Conservation (phyloP, 306 rosid genomes). For the Castanospermum australe region DNA sequence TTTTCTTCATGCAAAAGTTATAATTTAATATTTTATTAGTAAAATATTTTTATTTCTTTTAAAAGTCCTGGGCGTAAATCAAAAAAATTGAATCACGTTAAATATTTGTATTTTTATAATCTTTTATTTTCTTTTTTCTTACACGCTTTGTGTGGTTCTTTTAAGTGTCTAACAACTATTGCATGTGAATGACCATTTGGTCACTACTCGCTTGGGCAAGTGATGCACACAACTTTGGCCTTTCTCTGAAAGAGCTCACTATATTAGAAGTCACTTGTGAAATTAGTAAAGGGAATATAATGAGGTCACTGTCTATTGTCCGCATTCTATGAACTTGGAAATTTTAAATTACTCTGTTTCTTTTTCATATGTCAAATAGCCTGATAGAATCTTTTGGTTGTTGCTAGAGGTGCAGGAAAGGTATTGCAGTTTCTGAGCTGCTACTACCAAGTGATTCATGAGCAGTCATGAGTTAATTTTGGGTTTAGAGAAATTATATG, state of each 20-base stretch:
- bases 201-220: too few species aligned
- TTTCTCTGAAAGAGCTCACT: not conserved
- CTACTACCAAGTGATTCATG: not conserved
- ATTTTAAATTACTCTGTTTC: not conserved
- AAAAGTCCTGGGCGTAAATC: too few species aligned
- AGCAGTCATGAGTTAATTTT: not conserved
- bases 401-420: not conserved
- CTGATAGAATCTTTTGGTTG: not conserved
- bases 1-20: too few species aligned
- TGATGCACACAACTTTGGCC: not conserved
- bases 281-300: not conserved
- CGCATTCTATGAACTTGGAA: too few species aligned
- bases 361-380: not conserved
- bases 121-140: too few species aligned
- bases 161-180: too few species aligned
- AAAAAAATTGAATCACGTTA: too few species aligned
- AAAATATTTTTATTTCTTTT: too few species aligned
- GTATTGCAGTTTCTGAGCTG: not conserved
- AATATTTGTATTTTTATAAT: too few species aligned
- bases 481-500: too few species aligned
- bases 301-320: not conserved
- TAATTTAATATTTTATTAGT: too few species aligned
- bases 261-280: not conserved
- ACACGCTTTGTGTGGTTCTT: too few species aligned
- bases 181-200: not conserved